Conservation (phyloP, 108 stramenopile species). For the Hondaea fermentalgiana region DNA sequence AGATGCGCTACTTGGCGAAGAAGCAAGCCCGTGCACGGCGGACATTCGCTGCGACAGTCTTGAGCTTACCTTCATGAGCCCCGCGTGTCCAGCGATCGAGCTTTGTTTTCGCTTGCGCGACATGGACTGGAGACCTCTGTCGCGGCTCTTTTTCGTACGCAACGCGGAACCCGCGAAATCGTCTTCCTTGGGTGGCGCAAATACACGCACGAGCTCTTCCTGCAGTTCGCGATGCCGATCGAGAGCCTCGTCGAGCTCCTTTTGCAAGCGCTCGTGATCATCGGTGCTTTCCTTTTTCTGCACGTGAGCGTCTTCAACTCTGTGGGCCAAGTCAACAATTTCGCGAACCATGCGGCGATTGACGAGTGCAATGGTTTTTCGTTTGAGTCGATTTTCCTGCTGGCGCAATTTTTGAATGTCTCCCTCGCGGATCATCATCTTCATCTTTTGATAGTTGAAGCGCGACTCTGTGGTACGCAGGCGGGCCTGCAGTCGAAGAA, state of each 20-base stretch:
- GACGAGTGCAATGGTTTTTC: neutral
- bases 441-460: neutral
- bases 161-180: no score
- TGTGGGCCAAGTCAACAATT: neutral
- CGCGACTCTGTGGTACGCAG: neutral
- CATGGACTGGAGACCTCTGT: neutral
- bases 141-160: neutral
- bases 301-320: neutral
- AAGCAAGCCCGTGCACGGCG: no score
- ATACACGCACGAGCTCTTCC: neutral
- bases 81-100: no score
- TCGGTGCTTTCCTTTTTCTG: neutral
- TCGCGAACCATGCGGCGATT: slow-evolving; percentile 2
- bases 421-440: neutral
- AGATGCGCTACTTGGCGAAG: neutral
- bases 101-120: neutral
- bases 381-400: neutral
- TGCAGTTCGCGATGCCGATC: neutral
- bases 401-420: neutral
- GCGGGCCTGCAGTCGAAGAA: neutral
- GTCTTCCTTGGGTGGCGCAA: neutral
- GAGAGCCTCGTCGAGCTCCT: neutral
- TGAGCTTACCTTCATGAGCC: no score
- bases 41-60: no score
- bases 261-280: neutral